These are phyloP conservation scores for Fraxinus cuspidata DNA, from an alignment of 257 asterid species.

Conservation along the genomic window DNA sequence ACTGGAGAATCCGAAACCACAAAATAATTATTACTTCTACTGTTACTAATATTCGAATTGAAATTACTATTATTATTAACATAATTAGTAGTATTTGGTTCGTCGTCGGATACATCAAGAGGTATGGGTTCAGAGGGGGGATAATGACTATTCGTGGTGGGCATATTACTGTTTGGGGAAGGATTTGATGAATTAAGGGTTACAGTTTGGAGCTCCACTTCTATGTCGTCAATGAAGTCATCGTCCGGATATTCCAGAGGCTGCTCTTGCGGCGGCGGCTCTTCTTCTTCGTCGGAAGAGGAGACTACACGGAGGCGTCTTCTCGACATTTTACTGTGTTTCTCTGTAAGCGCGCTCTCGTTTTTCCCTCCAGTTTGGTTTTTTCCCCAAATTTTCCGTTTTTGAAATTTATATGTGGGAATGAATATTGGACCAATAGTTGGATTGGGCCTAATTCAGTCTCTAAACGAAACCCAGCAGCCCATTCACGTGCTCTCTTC, in stretches of 20 bases:
- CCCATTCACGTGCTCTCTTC: too few relatives aligned
- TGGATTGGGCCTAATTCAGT: background rate
- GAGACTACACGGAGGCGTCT: slow-evolving; percentile 61
- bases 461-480: too few relatives aligned
- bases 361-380: slow-evolving; percentile 47
- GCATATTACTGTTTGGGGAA: slow-evolving; percentile 36
- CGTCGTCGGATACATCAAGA: slow-evolving; percentile 56
- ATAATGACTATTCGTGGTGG: slow-evolving; percentile 17
- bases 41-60: slow-evolving; percentile 13
- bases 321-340: slow-evolving; percentile 39
- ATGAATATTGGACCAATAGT: background rate
- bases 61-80: slow-evolving; percentile 8
- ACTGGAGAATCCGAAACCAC: slow-evolving; percentile 49
- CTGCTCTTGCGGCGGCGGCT: slow-evolving; percentile 21
- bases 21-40: background rate
- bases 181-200: slow-evolving; percentile 58
- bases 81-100: slow-evolving; percentile 12
- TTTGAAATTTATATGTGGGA: slow-evolving; percentile 8
- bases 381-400: background rate
- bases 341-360: background rate
- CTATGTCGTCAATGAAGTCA: slow-evolving; percentile 41
- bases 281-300: slow-evolving; percentile 72
- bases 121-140: slow-evolving; percentile 42
- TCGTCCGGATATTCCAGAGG: slow-evolving; percentile 38
- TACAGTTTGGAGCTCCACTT: slow-evolving; percentile 60